phyloP scores from a whole-genome alignment of 2,329 filamentous ascomycete species.

The Orbilia ellipsospora region DNA sequence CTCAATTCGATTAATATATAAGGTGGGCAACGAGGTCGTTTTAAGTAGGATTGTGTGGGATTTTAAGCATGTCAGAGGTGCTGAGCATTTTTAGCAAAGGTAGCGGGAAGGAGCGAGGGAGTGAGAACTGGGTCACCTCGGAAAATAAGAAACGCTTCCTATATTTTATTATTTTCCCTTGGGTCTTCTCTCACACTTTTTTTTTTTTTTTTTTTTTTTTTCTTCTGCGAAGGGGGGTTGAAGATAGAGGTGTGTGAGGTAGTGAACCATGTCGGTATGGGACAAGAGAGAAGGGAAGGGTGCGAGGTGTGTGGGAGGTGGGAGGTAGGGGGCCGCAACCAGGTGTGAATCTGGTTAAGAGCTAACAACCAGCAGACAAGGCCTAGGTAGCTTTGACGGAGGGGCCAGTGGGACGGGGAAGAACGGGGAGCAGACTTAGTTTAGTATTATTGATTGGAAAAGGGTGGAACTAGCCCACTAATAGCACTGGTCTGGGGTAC shows the following conservation, averaged over 20 bases:
- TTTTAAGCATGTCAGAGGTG: slow-evolving; percentile 55
- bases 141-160: slow-evolving; percentile 55
- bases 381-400: slow-evolving; percentile 25
- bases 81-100: slow-evolving; percentile 53
- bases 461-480: slow-evolving; percentile 48
- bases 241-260: slow-evolving; percentile 46
- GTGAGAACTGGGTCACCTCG: slow-evolving; percentile 54
- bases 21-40: slow-evolving; percentile 56
- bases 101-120: slow-evolving; percentile 56
- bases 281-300: slow-evolving; percentile 11
- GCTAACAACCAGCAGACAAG: slow-evolving; percentile 38
- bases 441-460: slow-evolving; percentile 52
- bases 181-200: slow-evolving; percentile 22
- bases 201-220: not conserved
- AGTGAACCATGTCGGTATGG: slow-evolving; percentile 50
- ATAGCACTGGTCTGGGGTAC: slow-evolving; percentile 32
- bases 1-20: slow-evolving; percentile 56
- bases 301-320: slow-evolving; percentile 34
- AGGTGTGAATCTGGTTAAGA: slow-evolving; percentile 42
- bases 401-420: slow-evolving; percentile 30
- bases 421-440: slow-evolving; percentile 46
- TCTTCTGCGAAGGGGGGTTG: slow-evolving; percentile 26
- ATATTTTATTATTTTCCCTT: slow-evolving; percentile 54
- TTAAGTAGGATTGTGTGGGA: slow-evolving; percentile 56
- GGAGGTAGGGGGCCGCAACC: slow-evolving; percentile 37